A percentile compares a stretch with the other conserved stretches of the same genome.
Conservation (phyloP, 495 filamentous ascomycete genomes). For the Xylaria telfairii region DNA sequence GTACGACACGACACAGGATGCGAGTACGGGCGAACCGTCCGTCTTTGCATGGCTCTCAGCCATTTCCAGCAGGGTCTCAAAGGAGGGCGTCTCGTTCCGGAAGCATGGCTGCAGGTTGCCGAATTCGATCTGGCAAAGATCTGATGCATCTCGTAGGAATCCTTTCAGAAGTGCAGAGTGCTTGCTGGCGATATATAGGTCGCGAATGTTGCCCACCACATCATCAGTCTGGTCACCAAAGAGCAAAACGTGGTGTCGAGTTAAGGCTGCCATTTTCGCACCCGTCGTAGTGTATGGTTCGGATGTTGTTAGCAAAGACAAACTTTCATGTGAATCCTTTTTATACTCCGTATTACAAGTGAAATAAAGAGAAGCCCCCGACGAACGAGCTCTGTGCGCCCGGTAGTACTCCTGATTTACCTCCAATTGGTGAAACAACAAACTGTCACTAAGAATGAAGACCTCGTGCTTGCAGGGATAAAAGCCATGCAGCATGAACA, state of each 20-base stretch:
- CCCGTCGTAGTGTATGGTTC: not conserved
- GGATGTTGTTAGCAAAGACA: not conserved
- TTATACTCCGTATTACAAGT: not conserved
- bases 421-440: not conserved
- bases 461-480: not conserved
- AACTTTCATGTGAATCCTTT: not conserved
- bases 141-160: constrained; percentile 23
- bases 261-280: constrained; percentile 2
- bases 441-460: not conserved
- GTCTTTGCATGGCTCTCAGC: constrained; percentile 22
- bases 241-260: constrained; percentile 24
- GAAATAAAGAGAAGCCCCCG: not conserved
- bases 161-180: constrained; percentile 3
- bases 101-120: constrained; percentile 21
- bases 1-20: constrained; percentile 20
- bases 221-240: constrained; percentile 27
- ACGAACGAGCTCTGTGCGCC: not conserved
- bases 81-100: constrained; percentile 3
- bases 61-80: constrained; percentile 27
- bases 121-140: constrained; percentile 27
- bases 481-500: not conserved
- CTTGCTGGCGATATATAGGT: constrained; percentile 20
- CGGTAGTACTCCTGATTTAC: not conserved
- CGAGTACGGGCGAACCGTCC: constrained; percentile 23
- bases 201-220: not conserved